Conservation (phyloP, 2,329 filamentous ascomycete species). For the Sphaerostilbella broomeana region DNA sequence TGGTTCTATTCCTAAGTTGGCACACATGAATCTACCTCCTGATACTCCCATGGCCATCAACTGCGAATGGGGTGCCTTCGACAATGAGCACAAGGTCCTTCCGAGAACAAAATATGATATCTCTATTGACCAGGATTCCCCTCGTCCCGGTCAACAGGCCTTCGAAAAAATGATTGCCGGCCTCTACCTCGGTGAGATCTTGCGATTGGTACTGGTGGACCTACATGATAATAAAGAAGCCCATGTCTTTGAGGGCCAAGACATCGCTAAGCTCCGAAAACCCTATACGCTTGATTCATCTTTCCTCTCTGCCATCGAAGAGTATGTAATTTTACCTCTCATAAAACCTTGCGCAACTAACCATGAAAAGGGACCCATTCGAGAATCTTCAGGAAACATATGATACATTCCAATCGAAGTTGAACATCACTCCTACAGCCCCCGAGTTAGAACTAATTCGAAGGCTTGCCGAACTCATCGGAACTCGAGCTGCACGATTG, state of each 20-base stretch:
- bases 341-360: slow-evolving; percentile 13
- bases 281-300: slow-evolving; percentile 87
- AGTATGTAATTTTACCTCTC: slow-evolving; percentile 45
- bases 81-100: slow-evolving; percentile 85
- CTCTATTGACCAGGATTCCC: slow-evolving; percentile 83
- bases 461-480: slow-evolving; percentile 86
- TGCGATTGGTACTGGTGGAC: slow-evolving; percentile 80
- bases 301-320: slow-evolving; percentile 88
- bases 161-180: slow-evolving; percentile 99
- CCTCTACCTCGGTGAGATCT: slow-evolving; percentile 89
- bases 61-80: slow-evolving; percentile 95
- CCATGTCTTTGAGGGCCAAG: slow-evolving; percentile 76
- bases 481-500: slow-evolving; percentile 85
- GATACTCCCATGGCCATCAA: slow-evolving; percentile 90
- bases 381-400: slow-evolving; percentile 89
- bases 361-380: slow-evolving; percentile 64
- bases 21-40: slow-evolving; percentile 78
- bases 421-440: slow-evolving; percentile 63
- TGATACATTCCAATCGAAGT: slow-evolving; percentile 71
- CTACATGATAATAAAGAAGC: slow-evolving; percentile 70
- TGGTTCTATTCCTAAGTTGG: slow-evolving; percentile 87
- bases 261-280: slow-evolving; percentile 73
- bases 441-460: slow-evolving; percentile 86
- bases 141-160: slow-evolving; percentile 85
- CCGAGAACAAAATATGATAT: slow-evolving; percentile 81